Conservation (phyloP, 2,329 filamentous ascomycete genomes). For the Colletotrichum eleusines region DNA sequence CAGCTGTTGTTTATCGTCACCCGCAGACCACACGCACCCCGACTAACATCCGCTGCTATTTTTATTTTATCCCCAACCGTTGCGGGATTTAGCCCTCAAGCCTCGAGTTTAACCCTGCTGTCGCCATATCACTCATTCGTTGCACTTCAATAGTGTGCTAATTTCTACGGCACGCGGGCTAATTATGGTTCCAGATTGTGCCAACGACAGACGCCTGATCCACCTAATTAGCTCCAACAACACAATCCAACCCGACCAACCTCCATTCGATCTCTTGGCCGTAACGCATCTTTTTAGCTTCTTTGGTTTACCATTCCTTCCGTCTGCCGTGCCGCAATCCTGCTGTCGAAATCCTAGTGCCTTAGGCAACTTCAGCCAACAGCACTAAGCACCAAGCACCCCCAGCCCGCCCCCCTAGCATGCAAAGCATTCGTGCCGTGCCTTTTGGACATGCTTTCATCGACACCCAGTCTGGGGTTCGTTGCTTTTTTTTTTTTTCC, state of each 20-base stretch:
- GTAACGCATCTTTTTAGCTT: slow-evolving; percentile 10
- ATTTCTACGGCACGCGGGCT: slow-evolving; percentile 18
- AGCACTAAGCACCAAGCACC: slow-evolving; percentile 4
- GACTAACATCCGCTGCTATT: slow-evolving; percentile 48
- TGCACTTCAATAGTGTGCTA: slow-evolving; percentile 9
- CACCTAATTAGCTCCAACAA: slow-evolving; percentile 28
- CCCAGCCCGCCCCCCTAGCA: slow-evolving; percentile 1
- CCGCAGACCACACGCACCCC: slow-evolving; percentile 33
- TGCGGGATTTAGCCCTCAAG: slow-evolving; percentile 33
- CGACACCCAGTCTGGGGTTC: slow-evolving; percentile 13
- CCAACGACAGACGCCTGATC: background rate
- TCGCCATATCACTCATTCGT: slow-evolving; percentile 29
- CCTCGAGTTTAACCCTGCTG: slow-evolving; percentile 13
- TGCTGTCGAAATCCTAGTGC: slow-evolving; percentile 29
- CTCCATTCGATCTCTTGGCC: background rate
- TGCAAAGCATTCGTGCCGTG: slow-evolving; percentile 20
- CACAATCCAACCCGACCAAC: background rate
- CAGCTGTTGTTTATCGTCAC: slow-evolving; percentile 43
- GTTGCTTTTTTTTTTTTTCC: slow-evolving; percentile 22
- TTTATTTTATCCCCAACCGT: slow-evolving; percentile 51
- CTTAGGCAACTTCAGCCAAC: slow-evolving; percentile 22
- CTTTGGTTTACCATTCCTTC: slow-evolving; percentile 19
- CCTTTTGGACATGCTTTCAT: slow-evolving; percentile 10
- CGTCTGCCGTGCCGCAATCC: slow-evolving; percentile 43
- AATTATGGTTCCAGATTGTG: slow-evolving; percentile 25